These are phyloP conservation scores for Lactarius hengduanensis DNA, from an alignment of 768 basidiomycete genomes.

Conservation along the genomic window DNA sequence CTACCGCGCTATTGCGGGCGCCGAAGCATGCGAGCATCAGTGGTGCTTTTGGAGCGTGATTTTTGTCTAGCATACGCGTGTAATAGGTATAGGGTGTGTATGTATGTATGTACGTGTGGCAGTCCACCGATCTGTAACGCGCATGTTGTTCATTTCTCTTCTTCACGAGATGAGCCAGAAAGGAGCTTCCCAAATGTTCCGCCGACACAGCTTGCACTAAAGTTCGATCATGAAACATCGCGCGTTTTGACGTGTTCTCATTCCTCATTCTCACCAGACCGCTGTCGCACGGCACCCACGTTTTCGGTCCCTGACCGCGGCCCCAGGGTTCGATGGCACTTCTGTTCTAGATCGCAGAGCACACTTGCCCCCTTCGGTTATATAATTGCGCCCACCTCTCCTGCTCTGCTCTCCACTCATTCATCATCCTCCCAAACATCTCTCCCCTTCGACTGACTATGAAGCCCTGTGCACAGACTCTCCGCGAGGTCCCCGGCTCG, in stretches of 20 bases:
- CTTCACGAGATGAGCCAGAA: slow-evolving; percentile 16
- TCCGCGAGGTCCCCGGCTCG: neutral
- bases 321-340: neutral
- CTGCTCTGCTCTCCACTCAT: neutral
- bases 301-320: slow-evolving; percentile 12
- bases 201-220: slow-evolving; percentile 22
- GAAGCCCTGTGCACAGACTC: slow-evolving; percentile 6
- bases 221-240: slow-evolving; percentile 23
- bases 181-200: slow-evolving; percentile 20
- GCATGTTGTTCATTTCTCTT: slow-evolving; percentile 26
- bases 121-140: slow-evolving; percentile 24
- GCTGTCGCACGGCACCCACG: slow-evolving; percentile 26
- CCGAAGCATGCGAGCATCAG: slow-evolving; percentile 18
- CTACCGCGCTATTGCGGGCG: slow-evolving; percentile 15
- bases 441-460: neutral
- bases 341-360: neutral
- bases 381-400: slow-evolving; percentile 17
- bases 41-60: slow-evolving; percentile 26
- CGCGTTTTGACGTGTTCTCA: slow-evolving; percentile 22
- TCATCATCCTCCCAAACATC: neutral
- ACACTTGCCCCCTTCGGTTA: slow-evolving; percentile 13
- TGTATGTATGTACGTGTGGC: slow-evolving; percentile 20
- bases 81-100: slow-evolving; percentile 19
- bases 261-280: slow-evolving; percentile 20
- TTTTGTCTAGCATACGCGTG: slow-evolving; percentile 23